Evolutionary conservation across 805 yeast species (phyloP).

Genomic region (Ogataea saltuana): DNA sequence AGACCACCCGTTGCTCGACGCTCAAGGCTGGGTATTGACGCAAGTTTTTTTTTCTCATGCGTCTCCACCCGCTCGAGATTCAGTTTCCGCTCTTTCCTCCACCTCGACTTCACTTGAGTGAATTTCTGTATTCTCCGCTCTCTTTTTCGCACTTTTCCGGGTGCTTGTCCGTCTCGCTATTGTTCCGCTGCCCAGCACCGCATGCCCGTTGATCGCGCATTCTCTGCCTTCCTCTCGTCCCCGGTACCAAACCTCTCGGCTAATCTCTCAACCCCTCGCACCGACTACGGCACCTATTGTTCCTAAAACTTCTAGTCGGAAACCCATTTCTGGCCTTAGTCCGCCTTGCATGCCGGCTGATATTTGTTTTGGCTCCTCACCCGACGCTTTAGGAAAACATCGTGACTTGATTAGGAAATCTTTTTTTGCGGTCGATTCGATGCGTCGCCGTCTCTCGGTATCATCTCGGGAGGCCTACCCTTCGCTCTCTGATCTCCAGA

Average conservation of each 20-base stretch:
- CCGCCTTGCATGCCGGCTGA: neutral
- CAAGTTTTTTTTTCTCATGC: neutral
- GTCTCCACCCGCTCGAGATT: neutral
- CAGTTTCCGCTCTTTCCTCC: neutral
- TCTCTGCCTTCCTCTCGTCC: neutral
- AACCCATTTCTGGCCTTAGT: conserved; percentile 1
- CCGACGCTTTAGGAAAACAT: conserved; percentile 3
- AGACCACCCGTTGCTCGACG: neutral
- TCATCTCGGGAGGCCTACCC: neutral
- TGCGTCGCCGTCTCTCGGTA: neutral
- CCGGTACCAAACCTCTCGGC: neutral
- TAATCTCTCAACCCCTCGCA: conserved; percentile 2
- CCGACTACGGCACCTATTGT: conserved; percentile 2
- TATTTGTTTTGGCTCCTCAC: neutral
- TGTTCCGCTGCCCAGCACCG: neutral
- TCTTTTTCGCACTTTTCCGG: neutral
- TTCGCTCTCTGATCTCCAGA: neutral
- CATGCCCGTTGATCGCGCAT: conserved; percentile 3
- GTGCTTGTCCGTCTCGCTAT: conserved; percentile 1
- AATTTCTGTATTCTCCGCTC: neutral
- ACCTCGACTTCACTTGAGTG: too few relatives aligned
- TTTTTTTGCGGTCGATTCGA: neutral
- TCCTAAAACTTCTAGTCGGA: conserved; percentile 4
- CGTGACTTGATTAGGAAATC: neutral
- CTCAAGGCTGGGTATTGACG: neutral